Conservation (phyloP, 1,139 yeast species). For the Lodderomyces jiufengensis region DNA sequence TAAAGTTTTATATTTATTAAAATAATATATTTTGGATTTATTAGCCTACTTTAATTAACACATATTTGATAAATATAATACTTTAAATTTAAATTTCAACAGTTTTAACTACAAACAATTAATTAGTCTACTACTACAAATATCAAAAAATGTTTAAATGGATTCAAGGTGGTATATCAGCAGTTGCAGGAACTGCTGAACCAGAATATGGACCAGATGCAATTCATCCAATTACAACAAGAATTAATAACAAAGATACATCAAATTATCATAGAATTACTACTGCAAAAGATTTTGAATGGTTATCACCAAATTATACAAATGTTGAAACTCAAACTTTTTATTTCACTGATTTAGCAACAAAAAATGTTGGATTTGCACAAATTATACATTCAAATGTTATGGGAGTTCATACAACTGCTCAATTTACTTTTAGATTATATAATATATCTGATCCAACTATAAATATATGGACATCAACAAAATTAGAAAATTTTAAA, state of each 20-base stretch:
- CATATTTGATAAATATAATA: too few relatives aligned
- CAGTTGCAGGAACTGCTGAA: conserved; percentile 94
- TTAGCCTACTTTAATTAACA: too few relatives aligned
- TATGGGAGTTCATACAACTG: conserved; percentile 85
- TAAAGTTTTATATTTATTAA: too few relatives aligned
- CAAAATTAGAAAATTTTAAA: conserved; percentile 77
- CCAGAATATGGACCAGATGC: conserved; percentile 95
- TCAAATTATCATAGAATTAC: conserved; percentile 39
- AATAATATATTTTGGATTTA: too few relatives aligned
- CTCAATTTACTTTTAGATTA: conserved; percentile 89
- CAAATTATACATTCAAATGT: conserved; percentile 93
- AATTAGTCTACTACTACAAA: too few relatives aligned
- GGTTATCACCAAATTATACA: conserved; percentile 74
- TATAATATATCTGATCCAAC: conserved; percentile 39
- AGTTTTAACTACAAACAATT: too few relatives aligned
- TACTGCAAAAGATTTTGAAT: conserved; percentile 60
- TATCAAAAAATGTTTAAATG: conserved; percentile 59
- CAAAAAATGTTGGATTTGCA: conserved; percentile 78
- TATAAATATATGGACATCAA: conserved; percentile 74
- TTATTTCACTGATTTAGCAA: conserved; percentile 64
- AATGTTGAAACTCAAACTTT: conserved; percentile 95
- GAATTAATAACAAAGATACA: conserved; percentile 44
- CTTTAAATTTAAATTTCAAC: too few relatives aligned
- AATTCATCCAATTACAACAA: conserved; percentile 73
- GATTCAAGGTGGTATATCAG: conserved; percentile 86